Conservation (phyloP, 2,329 filamentous ascomycete genomes). For the Zelopaecilomyces penicillatus region DNA sequence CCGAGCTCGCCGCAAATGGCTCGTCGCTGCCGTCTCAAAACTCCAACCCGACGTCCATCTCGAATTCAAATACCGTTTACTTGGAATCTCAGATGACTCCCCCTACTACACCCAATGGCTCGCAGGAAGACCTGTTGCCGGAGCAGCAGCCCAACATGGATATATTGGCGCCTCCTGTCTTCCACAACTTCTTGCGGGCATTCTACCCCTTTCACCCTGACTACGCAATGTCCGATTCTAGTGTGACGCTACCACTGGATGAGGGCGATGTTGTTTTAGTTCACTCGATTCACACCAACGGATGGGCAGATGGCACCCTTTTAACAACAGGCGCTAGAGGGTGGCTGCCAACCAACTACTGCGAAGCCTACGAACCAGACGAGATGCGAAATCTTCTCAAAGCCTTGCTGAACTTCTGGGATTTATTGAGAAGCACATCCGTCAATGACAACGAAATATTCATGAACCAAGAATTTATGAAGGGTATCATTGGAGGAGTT, state of each 20-base stretch:
- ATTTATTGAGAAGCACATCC: constrained; percentile 70
- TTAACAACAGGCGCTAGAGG: constrained; percentile 78
- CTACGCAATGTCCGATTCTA: constrained; percentile 68
- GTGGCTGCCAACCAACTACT: constrained; percentile 98
- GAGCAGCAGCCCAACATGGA: constrained; percentile 22
- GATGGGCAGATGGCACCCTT: constrained; percentile 94
- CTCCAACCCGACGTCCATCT: constrained; percentile 19
- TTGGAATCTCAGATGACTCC: constrained; percentile 62
- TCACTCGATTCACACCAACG: constrained; percentile 95
- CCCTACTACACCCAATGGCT: constrained; percentile 64
- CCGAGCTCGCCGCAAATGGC: constrained; percentile 20
- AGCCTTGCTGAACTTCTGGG: constrained; percentile 86
- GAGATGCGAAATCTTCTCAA: constrained; percentile 79
- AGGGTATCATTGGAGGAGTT: constrained; percentile 87
- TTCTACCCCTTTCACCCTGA: constrained; percentile 87
- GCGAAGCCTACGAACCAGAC: constrained; percentile 85
- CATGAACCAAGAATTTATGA: constrained; percentile 86
- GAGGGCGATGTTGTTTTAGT: constrained; percentile 89
- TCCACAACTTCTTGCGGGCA: constrained; percentile 90
- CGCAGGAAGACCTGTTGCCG: constrained; percentile 47
- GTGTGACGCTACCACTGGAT: constrained; percentile 79
- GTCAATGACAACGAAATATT: constrained; percentile 72
- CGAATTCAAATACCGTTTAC: constrained; percentile 21
- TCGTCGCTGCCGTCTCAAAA: constrained; percentile 20
- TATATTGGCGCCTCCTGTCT: constrained; percentile 50